Evolutionary conservation across 768 basidiomycete genomes (phyloP).

Genomic region (Kwoniella heveanensis): DNA sequence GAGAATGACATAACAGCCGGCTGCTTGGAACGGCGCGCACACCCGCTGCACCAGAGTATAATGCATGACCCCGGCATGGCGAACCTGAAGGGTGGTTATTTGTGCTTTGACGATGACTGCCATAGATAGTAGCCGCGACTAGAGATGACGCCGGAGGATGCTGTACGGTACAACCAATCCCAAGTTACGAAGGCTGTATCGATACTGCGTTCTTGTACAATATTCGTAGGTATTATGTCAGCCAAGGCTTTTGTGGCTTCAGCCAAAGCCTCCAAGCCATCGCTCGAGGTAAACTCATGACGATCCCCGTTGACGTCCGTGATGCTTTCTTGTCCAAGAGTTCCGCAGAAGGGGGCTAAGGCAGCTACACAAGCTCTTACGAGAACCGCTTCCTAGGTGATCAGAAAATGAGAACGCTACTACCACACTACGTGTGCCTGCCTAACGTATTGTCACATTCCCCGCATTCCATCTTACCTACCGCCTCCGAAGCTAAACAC

Average conservation of each 20-base stretch:
- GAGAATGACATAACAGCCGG: not conserved
- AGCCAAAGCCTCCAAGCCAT: conserved; percentile 2
- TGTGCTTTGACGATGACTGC: not conserved
- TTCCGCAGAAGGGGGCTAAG: not conserved
- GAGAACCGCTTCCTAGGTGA: not conserved
- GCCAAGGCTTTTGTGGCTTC: conserved; percentile 1
- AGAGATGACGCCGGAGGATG: not conserved
- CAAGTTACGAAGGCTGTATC: too few species aligned
- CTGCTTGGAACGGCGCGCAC: not conserved
- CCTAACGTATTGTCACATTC: not conserved
- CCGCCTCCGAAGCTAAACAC: not conserved
- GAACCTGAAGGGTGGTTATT: too few species aligned
- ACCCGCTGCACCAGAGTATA: too few species aligned
- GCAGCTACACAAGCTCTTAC: not conserved
- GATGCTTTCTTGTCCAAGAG: too few species aligned
- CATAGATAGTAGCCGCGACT: not conserved
- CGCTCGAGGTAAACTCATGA: not conserved
- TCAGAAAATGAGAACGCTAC: too few species aligned
- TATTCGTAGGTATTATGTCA: not conserved
- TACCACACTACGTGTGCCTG: not conserved
- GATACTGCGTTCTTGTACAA: not conserved
- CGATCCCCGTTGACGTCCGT: not conserved
- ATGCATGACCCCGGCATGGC: not conserved
- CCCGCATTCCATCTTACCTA: not conserved
- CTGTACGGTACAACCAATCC: not conserved